These are phyloP conservation scores for Circinella minor DNA, from an alignment of 371 early-diverging fungal genomes.

Conservation along the genomic window DNA sequence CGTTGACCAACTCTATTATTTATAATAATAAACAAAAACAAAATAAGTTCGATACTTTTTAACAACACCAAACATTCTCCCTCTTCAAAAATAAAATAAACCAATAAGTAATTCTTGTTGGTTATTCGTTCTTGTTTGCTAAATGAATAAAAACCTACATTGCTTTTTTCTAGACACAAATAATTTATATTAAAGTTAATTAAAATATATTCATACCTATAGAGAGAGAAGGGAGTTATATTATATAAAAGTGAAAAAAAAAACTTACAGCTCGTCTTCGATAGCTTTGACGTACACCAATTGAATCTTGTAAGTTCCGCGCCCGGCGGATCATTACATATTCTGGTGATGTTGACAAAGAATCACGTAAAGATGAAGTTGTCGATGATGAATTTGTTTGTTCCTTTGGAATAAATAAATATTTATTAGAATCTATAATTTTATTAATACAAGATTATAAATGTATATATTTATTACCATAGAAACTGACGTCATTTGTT, in stretches of 20 bases:
- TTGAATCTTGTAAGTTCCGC: conserved; percentile 31
- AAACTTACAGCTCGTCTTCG: conserved; percentile 36
- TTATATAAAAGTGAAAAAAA: neutral
- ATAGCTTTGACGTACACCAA: conserved; percentile 32
- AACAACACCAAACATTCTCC: too few relatives aligned
- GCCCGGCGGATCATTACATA: conserved; percentile 46
- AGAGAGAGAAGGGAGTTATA: too few relatives aligned
- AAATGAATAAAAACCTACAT: too few relatives aligned
- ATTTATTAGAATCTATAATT: neutral
- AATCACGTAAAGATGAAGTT: neutral
- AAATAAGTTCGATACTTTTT: neutral
- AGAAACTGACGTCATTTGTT: neutral
- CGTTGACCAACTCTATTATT: conserved; percentile 37
- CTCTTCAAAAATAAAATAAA: too few relatives aligned
- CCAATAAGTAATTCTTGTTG: too few relatives aligned
- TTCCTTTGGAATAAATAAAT: neutral
- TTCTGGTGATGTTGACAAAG: conserved; percentile 21
- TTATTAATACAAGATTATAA: neutral
- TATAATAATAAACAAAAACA: too few relatives aligned
- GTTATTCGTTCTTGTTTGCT: too few relatives aligned
- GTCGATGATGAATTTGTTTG: neutral
- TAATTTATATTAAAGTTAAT: too few relatives aligned
- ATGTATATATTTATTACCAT: neutral
- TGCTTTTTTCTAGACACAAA: too few relatives aligned
- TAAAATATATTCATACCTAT: neutral